phyloP scores from a whole-genome alignment of 345 rosid species.

The Luvunga scandens region DNA sequence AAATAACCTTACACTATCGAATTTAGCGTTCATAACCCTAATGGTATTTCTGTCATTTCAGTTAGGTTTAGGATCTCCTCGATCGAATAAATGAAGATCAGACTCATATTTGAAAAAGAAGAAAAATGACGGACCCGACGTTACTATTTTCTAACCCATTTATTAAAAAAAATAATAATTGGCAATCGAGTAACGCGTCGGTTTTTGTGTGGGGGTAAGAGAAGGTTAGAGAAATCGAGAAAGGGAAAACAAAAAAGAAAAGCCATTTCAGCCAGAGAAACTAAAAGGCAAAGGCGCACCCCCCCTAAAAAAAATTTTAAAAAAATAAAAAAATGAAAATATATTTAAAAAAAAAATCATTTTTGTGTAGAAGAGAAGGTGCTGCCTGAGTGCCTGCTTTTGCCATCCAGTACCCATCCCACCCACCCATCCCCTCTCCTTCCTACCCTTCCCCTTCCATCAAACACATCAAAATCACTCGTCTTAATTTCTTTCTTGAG shows the following conservation, averaged over 20 bases:
- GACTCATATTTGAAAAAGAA: no score
- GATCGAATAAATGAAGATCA: no score
- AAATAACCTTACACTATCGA: not conserved
- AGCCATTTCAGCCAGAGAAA: conserved; percentile 30
- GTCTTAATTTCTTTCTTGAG: not conserved
- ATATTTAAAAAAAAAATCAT: not conserved
- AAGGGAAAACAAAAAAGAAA: conserved; percentile 9
- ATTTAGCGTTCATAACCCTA: not conserved
- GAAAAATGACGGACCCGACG: no score
- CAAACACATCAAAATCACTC: not conserved
- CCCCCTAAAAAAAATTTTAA: not conserved
- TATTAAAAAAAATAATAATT: not conserved
- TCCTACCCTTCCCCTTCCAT: not conserved
- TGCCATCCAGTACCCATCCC: conserved; percentile 27
- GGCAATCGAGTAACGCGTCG: conserved; percentile 28
- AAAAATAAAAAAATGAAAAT: not conserved
- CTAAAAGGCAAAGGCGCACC: not conserved
- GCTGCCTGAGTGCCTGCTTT: conserved; percentile 17
- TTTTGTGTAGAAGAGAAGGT: conserved; percentile 37
- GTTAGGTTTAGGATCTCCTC: no score
- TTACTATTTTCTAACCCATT: no score
- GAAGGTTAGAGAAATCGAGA: conserved; percentile 40
- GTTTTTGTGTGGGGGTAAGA: conserved; percentile 40
- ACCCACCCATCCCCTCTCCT: conserved; percentile 9
- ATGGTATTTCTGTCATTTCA: no score